phyloP scores from a whole-genome alignment of 768 basidiomycete genomes.

The Lyophyllum shimeji region DNA sequence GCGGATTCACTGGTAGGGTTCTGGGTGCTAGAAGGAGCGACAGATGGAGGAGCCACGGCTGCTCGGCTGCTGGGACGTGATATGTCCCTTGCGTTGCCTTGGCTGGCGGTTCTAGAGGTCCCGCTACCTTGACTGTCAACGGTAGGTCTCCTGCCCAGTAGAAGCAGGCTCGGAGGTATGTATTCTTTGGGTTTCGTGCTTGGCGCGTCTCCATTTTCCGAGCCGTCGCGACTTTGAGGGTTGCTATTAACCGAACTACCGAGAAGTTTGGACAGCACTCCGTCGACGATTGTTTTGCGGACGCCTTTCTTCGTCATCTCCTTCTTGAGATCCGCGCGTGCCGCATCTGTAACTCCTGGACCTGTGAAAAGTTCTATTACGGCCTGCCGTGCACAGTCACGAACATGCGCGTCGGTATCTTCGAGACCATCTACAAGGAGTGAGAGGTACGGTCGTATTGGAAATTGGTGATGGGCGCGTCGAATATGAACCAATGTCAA shows the following conservation, averaged over 20 bases:
- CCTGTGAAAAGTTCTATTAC: constrained; percentile 86
- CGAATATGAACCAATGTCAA: constrained; percentile 73
- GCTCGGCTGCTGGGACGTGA: constrained; percentile 64
- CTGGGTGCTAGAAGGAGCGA: constrained; percentile 34
- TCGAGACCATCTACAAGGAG: constrained; percentile 83
- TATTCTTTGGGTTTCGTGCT: constrained; percentile 53
- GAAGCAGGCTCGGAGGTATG: constrained; percentile 71
- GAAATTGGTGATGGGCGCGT: constrained; percentile 68
- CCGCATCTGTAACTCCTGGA: constrained; percentile 77
- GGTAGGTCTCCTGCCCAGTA: constrained; percentile 55
- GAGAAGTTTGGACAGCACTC: constrained; percentile 69
- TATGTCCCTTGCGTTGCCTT: constrained; percentile 46
- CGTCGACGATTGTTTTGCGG: constrained; percentile 84
- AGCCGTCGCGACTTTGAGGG: constrained; percentile 53
- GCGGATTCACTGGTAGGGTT: constrained; percentile 39
- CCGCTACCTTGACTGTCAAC: constrained; percentile 32
- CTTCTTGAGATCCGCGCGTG: constrained; percentile 92
- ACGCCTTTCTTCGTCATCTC: constrained; percentile 84
- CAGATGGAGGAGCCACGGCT: constrained; percentile 35
- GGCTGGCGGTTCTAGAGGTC: constrained; percentile 47
- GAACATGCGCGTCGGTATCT: constrained; percentile 88
- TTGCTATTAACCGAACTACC: constrained; percentile 41
- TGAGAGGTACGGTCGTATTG: constrained; percentile 78
- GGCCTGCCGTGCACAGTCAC: constrained; percentile 79
- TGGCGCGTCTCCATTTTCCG: constrained; percentile 55